Evolutionary conservation across 2,329 filamentous ascomycete species (phyloP).

Genomic region (Fusarium caatingaense): DNA sequence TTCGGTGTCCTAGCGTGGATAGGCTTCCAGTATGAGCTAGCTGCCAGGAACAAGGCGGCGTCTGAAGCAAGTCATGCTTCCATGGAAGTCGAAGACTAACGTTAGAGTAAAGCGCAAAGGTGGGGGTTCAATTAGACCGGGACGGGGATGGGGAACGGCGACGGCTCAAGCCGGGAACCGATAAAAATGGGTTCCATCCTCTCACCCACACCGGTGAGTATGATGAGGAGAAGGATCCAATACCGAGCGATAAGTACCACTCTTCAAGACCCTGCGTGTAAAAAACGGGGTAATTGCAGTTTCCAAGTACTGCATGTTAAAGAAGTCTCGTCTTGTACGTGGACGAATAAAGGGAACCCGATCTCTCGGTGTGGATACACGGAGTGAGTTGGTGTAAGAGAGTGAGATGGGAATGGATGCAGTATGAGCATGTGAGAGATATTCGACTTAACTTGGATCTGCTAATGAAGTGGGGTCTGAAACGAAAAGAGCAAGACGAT

Average conservation of each 20-base stretch:
- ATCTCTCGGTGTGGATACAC: slow-evolving; percentile 30
- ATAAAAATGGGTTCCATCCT: slow-evolving; percentile 24
- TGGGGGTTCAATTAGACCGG: slow-evolving; percentile 32
- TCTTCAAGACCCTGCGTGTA: slow-evolving; percentile 23
- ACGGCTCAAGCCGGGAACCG: slow-evolving; percentile 26
- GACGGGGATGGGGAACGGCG: slow-evolving; percentile 6
- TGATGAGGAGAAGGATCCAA: slow-evolving; percentile 5
- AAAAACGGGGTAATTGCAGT: slow-evolving; percentile 17
- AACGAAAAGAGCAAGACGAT: slow-evolving; percentile 17
- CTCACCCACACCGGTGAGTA: slow-evolving; percentile 45
- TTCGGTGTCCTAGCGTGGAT: not conserved
- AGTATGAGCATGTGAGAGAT: slow-evolving; percentile 25
- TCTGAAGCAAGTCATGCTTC: slow-evolving; percentile 24
- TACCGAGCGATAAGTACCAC: slow-evolving; percentile 20
- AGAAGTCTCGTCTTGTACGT: slow-evolving; percentile 33
- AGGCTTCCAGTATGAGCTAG: slow-evolving; percentile 6
- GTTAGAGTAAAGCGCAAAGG: slow-evolving; percentile 1
- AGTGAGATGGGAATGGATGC: slow-evolving; percentile 15
- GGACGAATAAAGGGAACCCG: slow-evolving; percentile 35
- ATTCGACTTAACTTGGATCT: slow-evolving; percentile 15
- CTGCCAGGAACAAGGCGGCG: slow-evolving; percentile 35
- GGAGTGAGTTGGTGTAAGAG: slow-evolving; percentile 34
- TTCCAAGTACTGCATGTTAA: slow-evolving; percentile 27
- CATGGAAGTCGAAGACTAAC: slow-evolving; percentile 17
- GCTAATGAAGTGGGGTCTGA: slow-evolving; percentile 29